Conservation (phyloP, 768 basidiomycete genomes). For the Pluteus cervinus region DNA sequence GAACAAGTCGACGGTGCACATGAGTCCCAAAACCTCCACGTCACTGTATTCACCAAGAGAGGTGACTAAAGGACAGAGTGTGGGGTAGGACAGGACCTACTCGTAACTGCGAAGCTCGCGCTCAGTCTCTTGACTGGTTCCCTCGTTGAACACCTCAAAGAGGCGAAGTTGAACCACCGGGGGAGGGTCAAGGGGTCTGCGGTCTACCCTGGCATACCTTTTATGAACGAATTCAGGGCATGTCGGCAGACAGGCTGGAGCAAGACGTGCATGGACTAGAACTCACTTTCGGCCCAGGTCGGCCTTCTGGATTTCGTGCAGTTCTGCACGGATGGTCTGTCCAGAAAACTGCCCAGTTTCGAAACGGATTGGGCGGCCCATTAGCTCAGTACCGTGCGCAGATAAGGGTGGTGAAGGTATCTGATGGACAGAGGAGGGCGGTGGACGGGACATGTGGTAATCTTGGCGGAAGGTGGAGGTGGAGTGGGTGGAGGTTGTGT, state of each 20-base stretch:
- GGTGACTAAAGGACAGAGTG: constrained; percentile 8
- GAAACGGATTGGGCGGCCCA: constrained; percentile 51
- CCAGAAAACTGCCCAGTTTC: constrained; percentile 57
- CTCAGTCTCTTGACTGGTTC: constrained; percentile 33
- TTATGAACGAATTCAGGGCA: constrained; percentile 1
- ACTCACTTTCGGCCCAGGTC: constrained; percentile 63
- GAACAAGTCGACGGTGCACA: constrained; percentile 77
- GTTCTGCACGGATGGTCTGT: constrained; percentile 46
- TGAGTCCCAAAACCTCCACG: constrained; percentile 55
- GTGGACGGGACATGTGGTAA: neutral
- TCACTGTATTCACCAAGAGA: constrained; percentile 33
- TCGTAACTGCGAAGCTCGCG: constrained; percentile 41
- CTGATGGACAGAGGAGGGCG: neutral
- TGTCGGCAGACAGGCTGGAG: neutral
- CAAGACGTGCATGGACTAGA: constrained; percentile 7
- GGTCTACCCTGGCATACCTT: constrained; percentile 58
- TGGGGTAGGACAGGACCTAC: constrained; percentile 23
- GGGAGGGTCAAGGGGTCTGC: constrained; percentile 61
- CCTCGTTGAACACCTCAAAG: constrained; percentile 38
- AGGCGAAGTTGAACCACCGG: constrained; percentile 52
- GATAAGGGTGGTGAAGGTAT: constrained; percentile 12
- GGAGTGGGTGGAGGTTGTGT: neutral
- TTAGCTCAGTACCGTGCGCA: constrained; percentile 20
- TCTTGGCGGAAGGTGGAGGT: neutral
- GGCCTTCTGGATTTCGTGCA: constrained; percentile 58